phyloP scores from a whole-genome alignment of 1,284 basidiomycete species.

The Cryptococcus sp. region DNA sequence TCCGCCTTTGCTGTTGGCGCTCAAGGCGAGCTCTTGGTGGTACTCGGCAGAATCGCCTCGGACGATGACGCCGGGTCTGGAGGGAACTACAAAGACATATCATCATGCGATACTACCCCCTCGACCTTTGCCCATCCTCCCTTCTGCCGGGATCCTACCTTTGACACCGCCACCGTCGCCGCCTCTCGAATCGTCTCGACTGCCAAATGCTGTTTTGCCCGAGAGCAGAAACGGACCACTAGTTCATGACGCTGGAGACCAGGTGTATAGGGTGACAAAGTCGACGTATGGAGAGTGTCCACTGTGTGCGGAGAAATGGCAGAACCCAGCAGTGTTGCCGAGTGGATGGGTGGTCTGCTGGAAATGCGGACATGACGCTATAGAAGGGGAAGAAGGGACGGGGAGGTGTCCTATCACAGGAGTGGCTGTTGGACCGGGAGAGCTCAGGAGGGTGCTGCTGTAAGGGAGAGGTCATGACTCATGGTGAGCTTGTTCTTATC shows the following conservation, averaged over 20 bases:
- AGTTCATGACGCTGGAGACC: neutral
- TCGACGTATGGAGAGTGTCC: slow-evolving; percentile 74
- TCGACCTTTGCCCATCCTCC: slow-evolving; percentile 54
- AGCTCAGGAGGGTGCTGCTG: slow-evolving; percentile 80
- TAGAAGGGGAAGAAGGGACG: slow-evolving; percentile 55
- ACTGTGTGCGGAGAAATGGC: slow-evolving; percentile 67
- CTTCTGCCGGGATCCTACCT: slow-evolving; percentile 22
- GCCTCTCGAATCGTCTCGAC: too few relatives aligned
- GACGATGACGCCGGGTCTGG: slow-evolving; percentile 54
- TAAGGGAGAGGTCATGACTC: slow-evolving; percentile 15
- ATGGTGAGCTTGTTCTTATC: too few relatives aligned
- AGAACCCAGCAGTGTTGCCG: slow-evolving; percentile 84
- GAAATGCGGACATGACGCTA: slow-evolving; percentile 79
- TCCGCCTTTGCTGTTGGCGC: slow-evolving; percentile 85
- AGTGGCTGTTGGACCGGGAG: slow-evolving; percentile 64
- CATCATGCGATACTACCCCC: slow-evolving; percentile 67
- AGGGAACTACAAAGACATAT: slow-evolving; percentile 49
- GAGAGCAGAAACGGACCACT: too few relatives aligned
- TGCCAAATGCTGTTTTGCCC: too few relatives aligned
- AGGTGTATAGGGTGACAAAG: slow-evolving; percentile 24
- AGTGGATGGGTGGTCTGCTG: slow-evolving; percentile 96
- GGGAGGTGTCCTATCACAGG: slow-evolving; percentile 83
- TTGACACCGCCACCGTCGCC: slow-evolving; percentile 24
- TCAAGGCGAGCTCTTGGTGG: slow-evolving; percentile 99
- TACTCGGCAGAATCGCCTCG: slow-evolving; percentile 93